Evolutionary conservation across 345 rosid genomes (phyloP).

Genomic region (Geranium brycei): DNA sequence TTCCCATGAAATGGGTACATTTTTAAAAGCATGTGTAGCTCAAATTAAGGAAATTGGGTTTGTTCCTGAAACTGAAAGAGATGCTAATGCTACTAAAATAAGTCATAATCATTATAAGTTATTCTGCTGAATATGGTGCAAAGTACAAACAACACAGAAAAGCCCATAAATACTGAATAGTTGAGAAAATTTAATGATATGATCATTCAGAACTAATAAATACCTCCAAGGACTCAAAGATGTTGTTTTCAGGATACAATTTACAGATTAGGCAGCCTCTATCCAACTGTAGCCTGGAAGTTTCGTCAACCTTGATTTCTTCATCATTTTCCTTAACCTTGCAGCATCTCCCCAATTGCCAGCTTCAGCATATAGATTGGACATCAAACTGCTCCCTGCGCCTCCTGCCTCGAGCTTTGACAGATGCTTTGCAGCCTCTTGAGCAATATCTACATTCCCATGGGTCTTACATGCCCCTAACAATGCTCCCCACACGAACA

Average conservation of each 20-base stretch:
- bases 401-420: conserved; percentile 59
- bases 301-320: conserved; percentile 28
- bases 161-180: background rate
- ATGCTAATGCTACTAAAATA: too few relatives aligned
- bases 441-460: conserved; percentile 56
- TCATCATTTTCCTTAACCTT: conserved; percentile 38
- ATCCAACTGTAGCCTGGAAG: conserved; percentile 67
- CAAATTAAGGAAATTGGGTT: too few relatives aligned
- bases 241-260: background rate
- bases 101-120: too few relatives aligned
- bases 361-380: conserved; percentile 46
- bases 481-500: conserved; percentile 86
- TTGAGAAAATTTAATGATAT: too few relatives aligned
- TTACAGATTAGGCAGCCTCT: conserved; percentile 15
- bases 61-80: too few relatives aligned
- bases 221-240: background rate
- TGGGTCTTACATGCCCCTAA: conserved; percentile 76
- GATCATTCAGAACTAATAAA: too few relatives aligned
- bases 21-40: too few relatives aligned
- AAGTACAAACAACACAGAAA: too few relatives aligned
- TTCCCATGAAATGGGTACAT: too few relatives aligned
- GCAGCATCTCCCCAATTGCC: conserved; percentile 48
- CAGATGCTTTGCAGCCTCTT: conserved; percentile 48
- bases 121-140: too few relatives aligned
- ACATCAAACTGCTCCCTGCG: conserved; percentile 42